phyloP scores from a whole-genome alignment of 176 grass and related monocot species.

The Panicum miliaceum region DNA sequence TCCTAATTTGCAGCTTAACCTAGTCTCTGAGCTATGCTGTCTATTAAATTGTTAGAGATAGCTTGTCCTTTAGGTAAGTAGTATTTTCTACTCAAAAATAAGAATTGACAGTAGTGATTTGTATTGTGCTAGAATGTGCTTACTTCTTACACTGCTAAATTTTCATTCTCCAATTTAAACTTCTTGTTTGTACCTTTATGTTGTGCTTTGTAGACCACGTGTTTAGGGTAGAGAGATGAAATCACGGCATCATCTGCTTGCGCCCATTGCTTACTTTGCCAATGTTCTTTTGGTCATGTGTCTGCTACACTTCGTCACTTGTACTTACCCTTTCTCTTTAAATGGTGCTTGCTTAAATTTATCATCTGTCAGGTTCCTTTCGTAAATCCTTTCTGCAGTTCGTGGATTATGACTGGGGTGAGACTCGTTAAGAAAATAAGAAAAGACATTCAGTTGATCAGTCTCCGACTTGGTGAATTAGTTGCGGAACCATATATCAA shows the following conservation, averaged over 20 bases:
- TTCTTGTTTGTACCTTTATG: not conserved
- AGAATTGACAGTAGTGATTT: not conserved
- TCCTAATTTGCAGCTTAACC: not conserved
- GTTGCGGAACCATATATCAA: slow-evolving; percentile 47
- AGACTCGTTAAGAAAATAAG: slow-evolving; percentile 62
- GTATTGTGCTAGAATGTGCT: not conserved
- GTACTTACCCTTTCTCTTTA: not conserved
- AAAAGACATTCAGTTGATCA: slow-evolving; percentile 32
- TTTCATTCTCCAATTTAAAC: not conserved
- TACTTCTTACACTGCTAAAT: not conserved
- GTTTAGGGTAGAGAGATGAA: not conserved
- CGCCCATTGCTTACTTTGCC: not conserved
- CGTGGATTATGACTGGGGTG: slow-evolving; percentile 63
- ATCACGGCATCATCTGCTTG: not conserved
- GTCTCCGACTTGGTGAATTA: slow-evolving; percentile 48
- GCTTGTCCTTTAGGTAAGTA: not conserved
- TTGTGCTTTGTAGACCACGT: not conserved
- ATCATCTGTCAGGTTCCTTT: not conserved
- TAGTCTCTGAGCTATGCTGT: not conserved
- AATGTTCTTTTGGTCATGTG: not conserved
- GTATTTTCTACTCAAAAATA: not conserved
- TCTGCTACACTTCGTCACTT: not conserved
- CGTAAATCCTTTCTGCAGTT: slow-evolving; percentile 36
- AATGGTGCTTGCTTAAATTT: not conserved
- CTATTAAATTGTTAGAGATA: slow-evolving; percentile 20